phyloP scores from a whole-genome alignment of 805 yeast species.

The Kockiozyma suomiensis region DNA sequence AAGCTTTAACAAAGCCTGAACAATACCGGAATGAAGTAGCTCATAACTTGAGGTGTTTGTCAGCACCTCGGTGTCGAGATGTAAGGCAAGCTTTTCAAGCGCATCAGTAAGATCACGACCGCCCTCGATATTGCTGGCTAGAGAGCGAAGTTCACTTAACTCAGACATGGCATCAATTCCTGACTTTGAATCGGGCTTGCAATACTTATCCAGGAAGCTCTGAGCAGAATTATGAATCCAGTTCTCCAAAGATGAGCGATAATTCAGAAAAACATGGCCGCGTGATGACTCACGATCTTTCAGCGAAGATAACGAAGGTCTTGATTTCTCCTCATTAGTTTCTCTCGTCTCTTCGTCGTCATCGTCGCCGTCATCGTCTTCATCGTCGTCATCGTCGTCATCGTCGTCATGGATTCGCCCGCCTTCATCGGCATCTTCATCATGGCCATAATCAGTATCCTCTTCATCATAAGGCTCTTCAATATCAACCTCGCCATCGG shows the following conservation, averaged over 20 bases:
- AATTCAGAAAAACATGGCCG: background rate
- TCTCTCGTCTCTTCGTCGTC: constrained; percentile 36
- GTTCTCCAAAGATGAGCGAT: constrained; percentile 10
- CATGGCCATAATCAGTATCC: constrained; percentile 38
- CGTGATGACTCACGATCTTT: constrained; percentile 8
- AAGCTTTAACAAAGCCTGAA: constrained; percentile 47
- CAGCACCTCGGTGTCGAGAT: constrained; percentile 23
- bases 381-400: constrained; percentile 21
- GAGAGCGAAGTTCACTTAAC: constrained; percentile 36
- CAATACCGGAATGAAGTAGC: constrained; percentile 66
- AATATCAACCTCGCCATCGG: constrained; percentile 30
- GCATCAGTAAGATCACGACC: background rate
- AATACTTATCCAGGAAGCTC: constrained; percentile 19
- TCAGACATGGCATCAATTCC: constrained; percentile 37
- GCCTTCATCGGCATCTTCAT: constrained; percentile 42
- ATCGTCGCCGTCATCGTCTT: constrained; percentile 31
- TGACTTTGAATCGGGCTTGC: constrained; percentile 8
- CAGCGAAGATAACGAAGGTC: background rate
- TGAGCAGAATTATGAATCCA: constrained; percentile 12
- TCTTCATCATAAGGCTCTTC: constrained; percentile 36
- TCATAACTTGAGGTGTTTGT: constrained; percentile 69
- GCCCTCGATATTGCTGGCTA: constrained; percentile 38
- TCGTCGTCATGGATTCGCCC: constrained; percentile 31
- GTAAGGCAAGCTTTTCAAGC: constrained; percentile 40
- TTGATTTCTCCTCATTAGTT: constrained; percentile 35